Base-by-base conservation (phyloP, 2,329 filamentous ascomycete species). In the Diaporthe citrichinensis region DNA sequence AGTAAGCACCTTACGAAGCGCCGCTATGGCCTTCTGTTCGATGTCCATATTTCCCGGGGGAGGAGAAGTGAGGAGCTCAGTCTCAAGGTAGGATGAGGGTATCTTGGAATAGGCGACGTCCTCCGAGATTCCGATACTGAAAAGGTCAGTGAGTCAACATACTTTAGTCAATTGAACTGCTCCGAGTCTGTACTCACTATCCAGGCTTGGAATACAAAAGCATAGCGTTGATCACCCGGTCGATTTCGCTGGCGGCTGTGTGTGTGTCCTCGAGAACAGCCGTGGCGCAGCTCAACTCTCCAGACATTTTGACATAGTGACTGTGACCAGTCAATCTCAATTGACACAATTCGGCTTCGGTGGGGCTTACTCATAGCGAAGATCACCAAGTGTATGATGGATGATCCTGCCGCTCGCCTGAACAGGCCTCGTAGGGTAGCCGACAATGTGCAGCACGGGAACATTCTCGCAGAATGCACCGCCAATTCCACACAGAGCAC, bases 291-390 rank as follows among this genome's bases (percentile, higher is more conserved):
- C 90, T 91, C 73, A 93, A 89, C 58, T 89, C 85, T 55, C 84
- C 84, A 76, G 86, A 90, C 88, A 93, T 93, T 65, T 90, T 86
- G n/a, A 86, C 85, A 82, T 93, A 94, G 61, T 91, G 90, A 69
- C 89, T 88, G 34, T 10, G 9, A 59, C 57, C 12, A 31, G 57
- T 36, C 28, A 59, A 23, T 15, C 2, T 20, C 31, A 58, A n/a
- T 2, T 34, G 4, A 10, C 5, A 2, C 14, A 20, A 0, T 3
- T 28, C 4, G 81, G 89, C 93, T 80, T n/a, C 14, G 39, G 0
- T 59, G 15, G 53, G 20, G 10, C 61, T n/a, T 68, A 78, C 73
- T 79, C 76, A 67, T 79, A 82, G 36, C 93, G 90, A 71, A 92
- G 88, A 78, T 91, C 89, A 28, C 87, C 88, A n/a, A 91, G 85